Base-by-base conservation (phyloP, 257 asterid genomes). In the Coffea eugenioides region DNA sequence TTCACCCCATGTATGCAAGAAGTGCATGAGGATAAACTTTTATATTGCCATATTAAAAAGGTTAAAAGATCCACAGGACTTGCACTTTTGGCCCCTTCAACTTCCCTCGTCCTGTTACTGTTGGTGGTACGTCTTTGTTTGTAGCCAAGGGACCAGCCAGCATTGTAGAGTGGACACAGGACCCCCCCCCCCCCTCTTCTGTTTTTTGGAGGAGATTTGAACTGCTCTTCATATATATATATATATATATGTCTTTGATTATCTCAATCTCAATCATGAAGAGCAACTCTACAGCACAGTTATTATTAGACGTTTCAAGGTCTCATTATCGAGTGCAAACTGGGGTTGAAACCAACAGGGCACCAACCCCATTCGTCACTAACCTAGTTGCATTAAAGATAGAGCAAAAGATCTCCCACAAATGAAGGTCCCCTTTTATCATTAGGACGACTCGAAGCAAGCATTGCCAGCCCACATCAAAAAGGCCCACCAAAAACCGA, bases 21-120 rank as follows among this genome's bases (percentile, higher is more conserved):
- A 43, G 59, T 73, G 59, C 83, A 66, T 71, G 46, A 66, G 77
- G 86, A 85, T 83, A 85, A 85, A 64, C 77, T 78, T 82, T 85
- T 82, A 52, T 64, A 70, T 69, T 85, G 68, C 76, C 23, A 57
- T 52, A 80, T 43, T 64, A 46, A 56, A 70, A 43, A 64, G 39
- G 51, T 41, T 20, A 69, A 70, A 80, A 57, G 69, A 71, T 81
- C 68, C 69, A 43, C 57, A 61, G 79, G 57, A 48, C 51, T 51
- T 66, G 79, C 84, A 81, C 81, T 83, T 83, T 76, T 73, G 83
- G 69, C 83, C 77, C n/a, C 57, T 31, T 59, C 79, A 54, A 74
- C 27, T 56, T 69, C 54, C 65, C 45, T 48, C 78, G 56, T 11
- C 54, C 7, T 72, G 67, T 72, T 74, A 56, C 46, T 61, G 75